Conservation (phyloP, 1,139 yeast genomes). For the Candida mesenterica region DNA sequence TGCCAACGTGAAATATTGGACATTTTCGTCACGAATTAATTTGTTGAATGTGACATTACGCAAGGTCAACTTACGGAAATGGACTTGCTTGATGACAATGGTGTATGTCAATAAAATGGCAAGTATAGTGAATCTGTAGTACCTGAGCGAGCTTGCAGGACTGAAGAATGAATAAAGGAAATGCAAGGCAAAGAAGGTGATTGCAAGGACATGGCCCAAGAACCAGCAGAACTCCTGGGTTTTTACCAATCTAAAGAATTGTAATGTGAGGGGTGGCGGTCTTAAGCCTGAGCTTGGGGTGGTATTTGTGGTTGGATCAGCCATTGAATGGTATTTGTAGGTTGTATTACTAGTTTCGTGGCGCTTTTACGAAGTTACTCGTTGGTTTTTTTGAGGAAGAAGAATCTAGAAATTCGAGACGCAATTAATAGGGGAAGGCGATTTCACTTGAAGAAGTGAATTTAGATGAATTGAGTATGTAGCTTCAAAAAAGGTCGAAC, state of each 20-base stretch:
- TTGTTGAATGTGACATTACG: slow-evolving; percentile 7
- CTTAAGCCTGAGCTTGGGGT: slow-evolving; percentile 11
- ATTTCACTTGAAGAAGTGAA: too few relatives aligned
- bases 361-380: slow-evolving; percentile 1
- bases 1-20: slow-evolving; percentile 49
- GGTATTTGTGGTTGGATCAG: too few relatives aligned
- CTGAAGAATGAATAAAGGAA: slow-evolving; percentile 34
- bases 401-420: too few relatives aligned
- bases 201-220: slow-evolving; percentile 44
- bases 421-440: too few relatives aligned
- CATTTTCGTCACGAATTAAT: slow-evolving; percentile 46
- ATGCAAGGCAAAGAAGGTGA: slow-evolving; percentile 33
- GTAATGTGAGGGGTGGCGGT: slow-evolving; percentile 13
- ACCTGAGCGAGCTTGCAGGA: slow-evolving; percentile 24
- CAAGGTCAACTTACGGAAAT: slow-evolving; percentile 29
- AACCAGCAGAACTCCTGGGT: slow-evolving; percentile 57
- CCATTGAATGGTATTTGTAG: slow-evolving; percentile 4
- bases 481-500: too few relatives aligned
- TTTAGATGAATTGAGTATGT: too few relatives aligned
- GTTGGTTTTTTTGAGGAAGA: too few relatives aligned
- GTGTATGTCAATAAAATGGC: slow-evolving; percentile 46
- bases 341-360: not conserved
- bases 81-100: slow-evolving; percentile 49
- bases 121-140: slow-evolving; percentile 38
- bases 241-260: slow-evolving; percentile 20